These are phyloP conservation scores for Nitzschia sp. DNA, from an alignment of 108 stramenopile species.

Conservation along the genomic window DNA sequence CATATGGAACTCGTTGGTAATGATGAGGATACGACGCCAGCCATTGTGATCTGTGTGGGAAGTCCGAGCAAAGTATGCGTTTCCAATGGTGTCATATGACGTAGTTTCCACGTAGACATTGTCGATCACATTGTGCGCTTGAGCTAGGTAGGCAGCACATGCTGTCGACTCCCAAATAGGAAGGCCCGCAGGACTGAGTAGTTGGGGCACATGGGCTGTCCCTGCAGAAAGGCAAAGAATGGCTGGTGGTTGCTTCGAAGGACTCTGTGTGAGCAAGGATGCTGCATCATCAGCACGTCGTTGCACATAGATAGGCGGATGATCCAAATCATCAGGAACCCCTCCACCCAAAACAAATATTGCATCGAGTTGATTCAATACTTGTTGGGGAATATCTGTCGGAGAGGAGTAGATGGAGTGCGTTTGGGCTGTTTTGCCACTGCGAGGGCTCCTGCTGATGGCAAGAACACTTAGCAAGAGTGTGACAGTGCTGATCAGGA, in stretches of 20 bases:
- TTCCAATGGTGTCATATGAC: slow-evolving; percentile 83
- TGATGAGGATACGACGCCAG: slow-evolving; percentile 54
- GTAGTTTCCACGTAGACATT: slow-evolving; percentile 78
- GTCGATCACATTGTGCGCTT: slow-evolving; percentile 20
- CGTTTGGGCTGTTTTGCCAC: too few relatives aligned
- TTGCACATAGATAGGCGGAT: slow-evolving; percentile 73
- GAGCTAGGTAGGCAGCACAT: slow-evolving; percentile 65
- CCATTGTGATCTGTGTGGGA: slow-evolving; percentile 65
- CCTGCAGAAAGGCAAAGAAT: slow-evolving; percentile 78
- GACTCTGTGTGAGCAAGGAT: not conserved
- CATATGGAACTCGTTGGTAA: slow-evolving; percentile 87
- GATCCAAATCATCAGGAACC: slow-evolving; percentile 51
- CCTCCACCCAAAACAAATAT: slow-evolving; percentile 82
- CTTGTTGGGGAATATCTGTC: slow-evolving; percentile 25
- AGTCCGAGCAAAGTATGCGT: slow-evolving; percentile 76
- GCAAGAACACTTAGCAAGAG: too few relatives aligned
- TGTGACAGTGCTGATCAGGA: too few relatives aligned
- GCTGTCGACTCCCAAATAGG: slow-evolving; percentile 83
- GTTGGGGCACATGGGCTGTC: slow-evolving; percentile 83
- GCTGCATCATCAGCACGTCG: slow-evolving; percentile 58
- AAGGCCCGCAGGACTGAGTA: slow-evolving; percentile 56
- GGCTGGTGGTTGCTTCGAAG: slow-evolving; percentile 4
- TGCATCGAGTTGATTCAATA: slow-evolving; percentile 57
- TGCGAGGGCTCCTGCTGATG: too few relatives aligned
- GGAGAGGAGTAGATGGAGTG: not conserved